Evolutionary conservation across 1,139 yeast genomes (phyloP).

Genomic region (Yamadazyma atmosphaerica): DNA sequence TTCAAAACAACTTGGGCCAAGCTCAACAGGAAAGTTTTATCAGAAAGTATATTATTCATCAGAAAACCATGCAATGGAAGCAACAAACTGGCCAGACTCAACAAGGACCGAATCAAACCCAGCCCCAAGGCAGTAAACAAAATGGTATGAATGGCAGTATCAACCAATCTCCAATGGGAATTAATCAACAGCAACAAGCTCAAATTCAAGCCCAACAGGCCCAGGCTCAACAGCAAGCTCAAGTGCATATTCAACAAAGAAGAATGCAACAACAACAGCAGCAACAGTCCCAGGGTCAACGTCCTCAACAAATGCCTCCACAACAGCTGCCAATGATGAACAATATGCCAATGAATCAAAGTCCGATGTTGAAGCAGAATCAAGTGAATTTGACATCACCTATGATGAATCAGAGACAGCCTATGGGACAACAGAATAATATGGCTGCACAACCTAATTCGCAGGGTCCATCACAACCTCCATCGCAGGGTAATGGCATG

Average conservation of each 20-base stretch:
- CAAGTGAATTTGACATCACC: constrained; percentile 13
- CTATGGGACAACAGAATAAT: constrained; percentile 9
- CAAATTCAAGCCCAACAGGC: constrained; percentile 15
- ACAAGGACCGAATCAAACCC: not conserved
- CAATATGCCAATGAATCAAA: constrained; percentile 14
- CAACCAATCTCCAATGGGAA: constrained; percentile 10
- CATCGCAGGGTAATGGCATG: not conserved
- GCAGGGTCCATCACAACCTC: constrained; percentile 9
- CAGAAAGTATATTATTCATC: constrained; percentile 42
- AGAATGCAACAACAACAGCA: constrained; percentile 12
- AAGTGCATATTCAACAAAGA: constrained; percentile 15
- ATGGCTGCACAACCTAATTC: constrained; percentile 8
- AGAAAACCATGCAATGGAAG: constrained; percentile 42
- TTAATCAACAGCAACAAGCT: constrained; percentile 13
- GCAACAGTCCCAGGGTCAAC: not conserved
- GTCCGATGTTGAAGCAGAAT: constrained; percentile 16
- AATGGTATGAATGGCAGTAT: constrained; percentile 5
- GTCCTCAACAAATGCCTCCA: constrained; percentile 5
- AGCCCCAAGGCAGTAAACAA: constrained; percentile 1
- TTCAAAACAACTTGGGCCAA: constrained; percentile 30
- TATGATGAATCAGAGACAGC: constrained; percentile 13
- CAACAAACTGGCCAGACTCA: constrained; percentile 30
- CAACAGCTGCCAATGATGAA: constrained; percentile 21
- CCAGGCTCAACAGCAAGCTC: constrained; percentile 15
- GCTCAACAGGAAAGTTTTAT: constrained; percentile 42